Percentiles rank a stretch among this genome's conserved stretches.
Conservation (phyloP, 352 stramenopile genomes). For the Poterioochromonas sp. region DNA sequence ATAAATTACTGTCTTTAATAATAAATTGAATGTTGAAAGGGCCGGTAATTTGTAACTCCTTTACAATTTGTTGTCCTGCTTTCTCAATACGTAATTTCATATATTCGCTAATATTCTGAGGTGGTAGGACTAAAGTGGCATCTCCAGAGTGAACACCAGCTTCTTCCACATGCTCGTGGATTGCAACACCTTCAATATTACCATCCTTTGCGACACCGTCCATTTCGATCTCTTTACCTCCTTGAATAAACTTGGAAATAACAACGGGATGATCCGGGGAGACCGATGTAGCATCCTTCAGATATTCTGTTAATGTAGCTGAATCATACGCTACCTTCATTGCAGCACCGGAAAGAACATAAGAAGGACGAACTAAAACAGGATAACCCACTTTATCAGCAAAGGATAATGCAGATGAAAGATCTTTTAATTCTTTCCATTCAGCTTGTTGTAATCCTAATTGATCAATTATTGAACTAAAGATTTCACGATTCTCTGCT, state of each 20-base stretch:
- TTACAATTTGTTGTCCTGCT: constrained; percentile 82
- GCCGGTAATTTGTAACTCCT: constrained; percentile 83
- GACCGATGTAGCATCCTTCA: constrained; percentile 82
- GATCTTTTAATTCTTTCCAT: constrained; percentile 61
- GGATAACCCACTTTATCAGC: constrained; percentile 71
- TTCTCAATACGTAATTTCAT: constrained; percentile 59
- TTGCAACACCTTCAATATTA: constrained; percentile 71
- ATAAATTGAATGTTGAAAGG: constrained; percentile 93
- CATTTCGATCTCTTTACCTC: constrained; percentile 82
- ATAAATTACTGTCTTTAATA: constrained; percentile 81
- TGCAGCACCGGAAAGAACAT: constrained; percentile 90
- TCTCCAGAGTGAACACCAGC: constrained; percentile 82
- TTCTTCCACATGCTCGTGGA: constrained; percentile 85
- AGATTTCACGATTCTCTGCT: constrained; percentile 81
- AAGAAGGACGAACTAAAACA: constrained; percentile 90
- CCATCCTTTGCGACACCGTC: constrained; percentile 75
- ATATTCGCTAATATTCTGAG: constrained; percentile 76
- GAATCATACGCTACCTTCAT: constrained; percentile 95
- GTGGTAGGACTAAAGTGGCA: constrained; percentile 73
- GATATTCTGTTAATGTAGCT: constrained; percentile 67
- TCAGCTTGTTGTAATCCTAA: constrained; percentile 85
- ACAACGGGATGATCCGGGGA: constrained; percentile 91
- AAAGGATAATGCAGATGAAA: constrained; percentile 57
- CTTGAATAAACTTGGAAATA: constrained; percentile 89
- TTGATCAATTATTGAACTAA: constrained; percentile 88